phyloP scores from a whole-genome alignment of 768 basidiomycete species.

The Amanita pallidorosea region DNA sequence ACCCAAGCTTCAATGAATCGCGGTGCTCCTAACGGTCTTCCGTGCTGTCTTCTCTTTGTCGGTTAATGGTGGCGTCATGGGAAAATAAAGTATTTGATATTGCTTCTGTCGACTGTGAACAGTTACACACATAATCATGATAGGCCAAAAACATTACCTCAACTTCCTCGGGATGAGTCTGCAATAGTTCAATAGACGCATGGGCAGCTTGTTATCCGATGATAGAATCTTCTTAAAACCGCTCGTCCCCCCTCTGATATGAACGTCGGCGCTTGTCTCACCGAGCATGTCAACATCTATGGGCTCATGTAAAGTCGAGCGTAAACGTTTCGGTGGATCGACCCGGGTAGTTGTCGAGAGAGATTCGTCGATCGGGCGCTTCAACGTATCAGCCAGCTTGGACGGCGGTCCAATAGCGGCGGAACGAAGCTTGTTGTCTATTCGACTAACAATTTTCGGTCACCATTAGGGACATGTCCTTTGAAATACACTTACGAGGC shows the following conservation, averaged over 20 bases:
- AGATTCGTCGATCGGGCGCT: background rate
- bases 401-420: background rate
- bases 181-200: background rate
- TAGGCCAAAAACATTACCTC: constrained; percentile 7
- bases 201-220: background rate
- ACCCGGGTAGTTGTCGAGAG: background rate
- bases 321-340: background rate
- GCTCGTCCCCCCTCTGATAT: background rate
- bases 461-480: background rate
- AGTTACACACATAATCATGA: background rate
- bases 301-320: background rate
- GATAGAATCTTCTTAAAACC: background rate
- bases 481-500: constrained; percentile 32
- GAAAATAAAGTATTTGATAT: constrained; percentile 81
- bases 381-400: background rate
- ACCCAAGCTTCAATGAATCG: constrained; percentile 16
- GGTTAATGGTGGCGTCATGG: constrained; percentile 52
- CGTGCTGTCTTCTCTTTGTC: constrained; percentile 36
- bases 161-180: constrained; percentile 12
- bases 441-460: background rate
- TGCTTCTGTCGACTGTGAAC: constrained; percentile 37
- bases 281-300: background rate
- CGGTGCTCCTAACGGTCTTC: constrained; percentile 44
- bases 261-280: background rate
- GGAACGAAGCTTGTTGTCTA: background rate